phyloP scores from a whole-genome alignment of 2,329 filamentous ascomycete species.

The Emergomyces orientalis region DNA sequence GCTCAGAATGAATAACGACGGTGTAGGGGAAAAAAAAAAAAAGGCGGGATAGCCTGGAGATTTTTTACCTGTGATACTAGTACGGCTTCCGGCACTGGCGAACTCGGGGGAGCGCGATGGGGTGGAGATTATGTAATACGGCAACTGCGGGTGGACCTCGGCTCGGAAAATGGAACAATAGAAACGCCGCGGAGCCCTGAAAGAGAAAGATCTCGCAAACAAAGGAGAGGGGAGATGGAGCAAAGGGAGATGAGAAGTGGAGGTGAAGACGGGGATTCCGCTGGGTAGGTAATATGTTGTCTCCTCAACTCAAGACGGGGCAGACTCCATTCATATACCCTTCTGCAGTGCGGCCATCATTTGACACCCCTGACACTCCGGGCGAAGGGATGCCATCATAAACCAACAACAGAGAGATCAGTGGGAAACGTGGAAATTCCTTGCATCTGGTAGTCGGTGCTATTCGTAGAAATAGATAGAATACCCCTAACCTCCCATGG shows the following conservation, averaged over 20 bases:
- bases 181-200: neutral
- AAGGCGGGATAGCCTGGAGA: neutral
- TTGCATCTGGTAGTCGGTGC: too few species aligned
- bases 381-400: neutral
- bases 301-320: neutral
- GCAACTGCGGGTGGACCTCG: neutral
- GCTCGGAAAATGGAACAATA: neutral
- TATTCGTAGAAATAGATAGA: neutral
- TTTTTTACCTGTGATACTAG: neutral
- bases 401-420: too few species aligned
- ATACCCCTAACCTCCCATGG: neutral
- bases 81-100: neutral
- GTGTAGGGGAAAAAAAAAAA: neutral
- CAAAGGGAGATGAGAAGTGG: neutral
- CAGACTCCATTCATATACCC: neutral
- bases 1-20: neutral
- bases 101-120: neutral
- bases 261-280: neutral
- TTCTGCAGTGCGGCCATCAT: neutral
- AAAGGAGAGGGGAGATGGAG: constrained; percentile 4
- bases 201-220: neutral
- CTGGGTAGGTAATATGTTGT: neutral
- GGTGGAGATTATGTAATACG: neutral
- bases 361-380: neutral
- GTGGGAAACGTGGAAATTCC: too few species aligned